Evolutionary conservation across 1,284 basidiomycete genomes (phyloP).

Genomic region (Trichosporon inkin): DNA sequence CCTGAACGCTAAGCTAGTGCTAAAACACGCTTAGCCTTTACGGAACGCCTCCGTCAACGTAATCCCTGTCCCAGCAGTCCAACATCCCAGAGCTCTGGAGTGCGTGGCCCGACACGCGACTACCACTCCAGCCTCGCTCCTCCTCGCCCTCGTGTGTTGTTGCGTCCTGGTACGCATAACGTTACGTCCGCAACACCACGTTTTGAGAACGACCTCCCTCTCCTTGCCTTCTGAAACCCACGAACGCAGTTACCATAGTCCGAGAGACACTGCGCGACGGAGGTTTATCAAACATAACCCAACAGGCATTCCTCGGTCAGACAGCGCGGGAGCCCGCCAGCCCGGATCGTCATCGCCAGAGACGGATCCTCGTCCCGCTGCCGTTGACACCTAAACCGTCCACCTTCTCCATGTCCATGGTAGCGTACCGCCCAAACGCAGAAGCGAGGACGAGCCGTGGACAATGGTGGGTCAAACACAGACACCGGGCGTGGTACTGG

Average conservation of each 20-base stretch:
- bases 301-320: background rate
- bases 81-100: conserved; percentile 3
- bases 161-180: background rate
- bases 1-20: conserved; percentile 7
- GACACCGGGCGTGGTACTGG: background rate
- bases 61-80: conserved; percentile 7
- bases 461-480: background rate
- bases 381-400: background rate
- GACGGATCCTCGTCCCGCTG: background rate
- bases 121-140: too few species aligned
- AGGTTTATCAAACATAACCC: conserved; percentile 2
- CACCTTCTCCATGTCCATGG: background rate
- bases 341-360: background rate
- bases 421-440: background rate
- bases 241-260: background rate
- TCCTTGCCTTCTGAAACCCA: background rate
- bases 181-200: background rate
- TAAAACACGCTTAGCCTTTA: conserved; percentile 8
- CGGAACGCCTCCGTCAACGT: conserved; percentile 6
- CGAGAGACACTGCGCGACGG: background rate
- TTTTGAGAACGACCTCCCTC: background rate
- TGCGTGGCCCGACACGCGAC: background rate
- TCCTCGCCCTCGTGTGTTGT: background rate
- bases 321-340: background rate
- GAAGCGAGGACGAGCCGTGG: background rate